These are phyloP conservation scores for Didymella sp. DNA, from an alignment of 2,329 filamentous ascomycete species.

Conservation along the genomic window DNA sequence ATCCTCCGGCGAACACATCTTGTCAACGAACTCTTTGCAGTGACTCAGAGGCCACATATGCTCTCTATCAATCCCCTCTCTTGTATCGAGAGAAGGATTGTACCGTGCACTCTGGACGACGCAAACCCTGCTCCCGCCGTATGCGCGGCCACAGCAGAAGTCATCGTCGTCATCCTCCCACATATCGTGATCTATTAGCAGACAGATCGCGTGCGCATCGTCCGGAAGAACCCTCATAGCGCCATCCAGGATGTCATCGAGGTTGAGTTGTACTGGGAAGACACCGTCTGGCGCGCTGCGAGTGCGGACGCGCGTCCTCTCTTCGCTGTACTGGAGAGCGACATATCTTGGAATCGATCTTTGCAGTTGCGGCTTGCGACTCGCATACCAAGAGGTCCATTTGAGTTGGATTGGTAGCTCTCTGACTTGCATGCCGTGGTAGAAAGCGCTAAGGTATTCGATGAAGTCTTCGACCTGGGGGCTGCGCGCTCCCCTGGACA, in stretches of 20 bases:
- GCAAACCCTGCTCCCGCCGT: slow-evolving; percentile 67
- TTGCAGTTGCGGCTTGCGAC: slow-evolving; percentile 2
- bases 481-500: neutral
- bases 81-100: slow-evolving; percentile 57
- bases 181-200: slow-evolving; percentile 68
- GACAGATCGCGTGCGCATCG: slow-evolving; percentile 65
- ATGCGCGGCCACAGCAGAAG: slow-evolving; percentile 71
- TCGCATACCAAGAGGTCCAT: slow-evolving; percentile 59
- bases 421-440: slow-evolving; percentile 62
- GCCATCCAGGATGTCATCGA: slow-evolving; percentile 67
- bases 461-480: slow-evolving; percentile 43
- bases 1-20: slow-evolving; percentile 44
- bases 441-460: slow-evolving; percentile 59
- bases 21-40: slow-evolving; percentile 60
- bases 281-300: slow-evolving; percentile 58
- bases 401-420: slow-evolving; percentile 49
- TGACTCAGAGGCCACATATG: slow-evolving; percentile 73
- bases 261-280: slow-evolving; percentile 63
- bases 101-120: slow-evolving; percentile 70
- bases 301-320: slow-evolving; percentile 54
- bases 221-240: slow-evolving; percentile 61
- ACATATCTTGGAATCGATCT: slow-evolving; percentile 47
- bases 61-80: slow-evolving; percentile 54
- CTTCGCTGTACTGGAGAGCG: slow-evolving; percentile 56
- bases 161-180: slow-evolving; percentile 70